Percentiles rank a stretch among this genome's conserved stretches.
Evolutionary conservation across 495 filamentous ascomycete genomes (phyloP).

Genomic region (Aspergillus heteromorphus): DNA sequence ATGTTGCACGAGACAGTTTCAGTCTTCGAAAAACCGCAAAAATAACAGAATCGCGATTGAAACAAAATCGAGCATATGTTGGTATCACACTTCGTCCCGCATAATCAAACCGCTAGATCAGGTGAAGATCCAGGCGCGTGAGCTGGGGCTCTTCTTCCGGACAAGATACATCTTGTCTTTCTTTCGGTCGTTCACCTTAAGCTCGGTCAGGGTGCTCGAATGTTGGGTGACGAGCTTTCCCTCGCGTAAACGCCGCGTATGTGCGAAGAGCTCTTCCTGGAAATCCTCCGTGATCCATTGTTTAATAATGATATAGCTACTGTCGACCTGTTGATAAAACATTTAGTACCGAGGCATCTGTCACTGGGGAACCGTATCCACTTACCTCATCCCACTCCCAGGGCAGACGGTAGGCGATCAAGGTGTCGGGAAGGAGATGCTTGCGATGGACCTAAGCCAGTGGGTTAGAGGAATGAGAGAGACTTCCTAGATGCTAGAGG

Average conservation of each 20-base stretch:
- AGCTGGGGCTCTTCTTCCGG: conserved; percentile 53
- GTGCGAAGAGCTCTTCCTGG: conserved; percentile 66
- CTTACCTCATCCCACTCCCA: conserved; percentile 50
- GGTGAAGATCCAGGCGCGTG: conserved; percentile 30
- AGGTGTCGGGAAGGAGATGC: conserved; percentile 45
- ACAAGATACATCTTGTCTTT: conserved; percentile 56
- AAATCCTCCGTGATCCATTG: conserved; percentile 67
- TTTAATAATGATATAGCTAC: conserved; percentile 71
- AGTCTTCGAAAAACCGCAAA: conserved; percentile 1
- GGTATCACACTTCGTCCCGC: conserved; percentile 8
- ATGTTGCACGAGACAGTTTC: not conserved
- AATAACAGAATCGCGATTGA: conserved; percentile 7
- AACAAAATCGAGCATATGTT: conserved; percentile 1
- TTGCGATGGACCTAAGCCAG: conserved; percentile 40
- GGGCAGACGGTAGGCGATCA: conserved; percentile 41
- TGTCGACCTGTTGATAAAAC: conserved; percentile 42
- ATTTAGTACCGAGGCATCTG: not conserved
- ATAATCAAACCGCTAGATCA: conserved; percentile 13
- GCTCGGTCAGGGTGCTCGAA: conserved; percentile 41
- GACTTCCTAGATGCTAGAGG: not conserved
- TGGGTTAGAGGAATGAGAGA: conserved; percentile 9
- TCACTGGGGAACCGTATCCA: not conserved
- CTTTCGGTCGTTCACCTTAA: conserved; percentile 46
- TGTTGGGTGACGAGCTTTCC: conserved; percentile 39
- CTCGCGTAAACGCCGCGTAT: conserved; percentile 61